These are phyloP conservation scores for Globisporangium cystogenes DNA, from an alignment of 352 stramenopile genomes.

Conservation along the genomic window DNA sequence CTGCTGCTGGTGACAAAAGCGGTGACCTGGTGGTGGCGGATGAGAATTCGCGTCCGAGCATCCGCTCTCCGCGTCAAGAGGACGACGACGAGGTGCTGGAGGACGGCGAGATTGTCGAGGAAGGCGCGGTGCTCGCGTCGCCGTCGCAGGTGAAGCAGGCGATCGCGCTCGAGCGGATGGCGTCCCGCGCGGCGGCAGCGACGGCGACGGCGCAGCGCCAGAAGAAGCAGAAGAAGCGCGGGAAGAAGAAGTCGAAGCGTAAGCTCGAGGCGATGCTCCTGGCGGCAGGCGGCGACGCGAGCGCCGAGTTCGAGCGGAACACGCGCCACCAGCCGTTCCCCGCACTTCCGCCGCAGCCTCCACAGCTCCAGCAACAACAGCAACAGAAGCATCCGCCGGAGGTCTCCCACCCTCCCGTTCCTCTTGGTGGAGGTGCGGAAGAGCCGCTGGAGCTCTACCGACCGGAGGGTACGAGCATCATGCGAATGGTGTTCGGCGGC, in stretches of 20 bases:
- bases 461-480: neutral
- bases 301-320: conserved; percentile 28
- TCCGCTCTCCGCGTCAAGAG: too few relatives aligned
- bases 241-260: conserved; percentile 73
- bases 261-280: conserved; percentile 59
- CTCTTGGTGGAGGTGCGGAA: neutral
- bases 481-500: neutral
- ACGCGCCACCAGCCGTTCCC: conserved; percentile 23
- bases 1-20: neutral
- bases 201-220: neutral
- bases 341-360: conserved; percentile 2
- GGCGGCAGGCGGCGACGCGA: conserved; percentile 6
- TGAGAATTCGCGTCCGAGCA: too few relatives aligned
- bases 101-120: conserved; percentile 74
- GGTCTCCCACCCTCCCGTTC: too few relatives aligned
- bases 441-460: neutral
- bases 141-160: conserved; percentile 30
- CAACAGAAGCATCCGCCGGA: neutral
- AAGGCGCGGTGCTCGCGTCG: conserved; percentile 32
- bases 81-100: conserved; percentile 30
- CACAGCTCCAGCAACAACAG: neutral
- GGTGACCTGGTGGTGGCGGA: too few relatives aligned
- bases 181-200: conserved; percentile 8
- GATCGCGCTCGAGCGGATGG: conserved; percentile 25
- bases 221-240: conserved; percentile 74